Evolutionary conservation across 2,329 filamentous ascomycete species (phyloP).

Genomic region (Colletotrichum cordylinicola): DNA sequence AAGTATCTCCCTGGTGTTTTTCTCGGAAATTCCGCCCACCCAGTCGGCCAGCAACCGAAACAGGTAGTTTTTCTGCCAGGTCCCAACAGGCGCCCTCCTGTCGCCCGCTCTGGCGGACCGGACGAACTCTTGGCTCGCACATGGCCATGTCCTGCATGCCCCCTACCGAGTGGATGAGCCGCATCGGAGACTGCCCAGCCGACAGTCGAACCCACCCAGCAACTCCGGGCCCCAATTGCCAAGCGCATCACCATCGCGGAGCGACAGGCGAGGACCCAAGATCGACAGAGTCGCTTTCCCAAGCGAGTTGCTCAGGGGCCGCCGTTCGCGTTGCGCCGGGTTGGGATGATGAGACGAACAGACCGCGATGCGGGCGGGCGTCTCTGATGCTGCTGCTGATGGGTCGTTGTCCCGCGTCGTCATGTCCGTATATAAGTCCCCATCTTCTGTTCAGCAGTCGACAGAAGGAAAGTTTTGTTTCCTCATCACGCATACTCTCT

Average conservation of each 20-base stretch:
- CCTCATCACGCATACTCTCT: slow-evolving; percentile 1
- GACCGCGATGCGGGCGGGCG: neutral
- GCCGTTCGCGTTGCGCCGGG: neutral
- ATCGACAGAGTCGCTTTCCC: neutral
- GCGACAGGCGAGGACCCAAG: neutral
- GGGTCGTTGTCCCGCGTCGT: neutral
- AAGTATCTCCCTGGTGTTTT: neutral
- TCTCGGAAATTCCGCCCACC: neutral
- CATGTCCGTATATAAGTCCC: slow-evolving; percentile 10
- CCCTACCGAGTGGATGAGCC: neutral
- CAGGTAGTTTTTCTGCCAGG: neutral
- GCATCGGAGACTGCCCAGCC: neutral
- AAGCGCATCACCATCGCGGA: slow-evolving; percentile 7
- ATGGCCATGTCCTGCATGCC: neutral
- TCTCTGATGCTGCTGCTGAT: neutral
- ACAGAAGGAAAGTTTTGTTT: neutral
- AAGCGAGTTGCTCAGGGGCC: neutral
- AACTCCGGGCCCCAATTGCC: neutral
- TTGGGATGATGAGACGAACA: slow-evolving; percentile 7
- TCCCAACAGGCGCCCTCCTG: neutral
- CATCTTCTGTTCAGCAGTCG: neutral
- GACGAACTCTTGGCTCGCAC: slow-evolving; percentile 15
- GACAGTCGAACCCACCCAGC: neutral
- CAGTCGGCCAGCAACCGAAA: neutral
- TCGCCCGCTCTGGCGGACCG: neutral